Conservation (phyloP, 2,329 filamentous ascomycete species). For the Harringtonia lauricola region DNA sequence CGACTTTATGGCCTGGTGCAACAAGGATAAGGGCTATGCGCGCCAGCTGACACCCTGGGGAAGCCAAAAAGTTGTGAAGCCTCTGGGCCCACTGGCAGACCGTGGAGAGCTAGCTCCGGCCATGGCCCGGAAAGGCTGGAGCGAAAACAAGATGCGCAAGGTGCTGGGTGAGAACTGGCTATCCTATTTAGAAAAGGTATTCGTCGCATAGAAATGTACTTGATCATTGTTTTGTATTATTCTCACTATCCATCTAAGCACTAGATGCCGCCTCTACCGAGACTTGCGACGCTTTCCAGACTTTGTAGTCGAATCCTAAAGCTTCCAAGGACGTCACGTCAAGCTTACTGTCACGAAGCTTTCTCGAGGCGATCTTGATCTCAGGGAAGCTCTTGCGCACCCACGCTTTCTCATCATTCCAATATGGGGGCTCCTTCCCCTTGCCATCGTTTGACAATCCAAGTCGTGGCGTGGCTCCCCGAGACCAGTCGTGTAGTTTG, state of each 20-base stretch:
- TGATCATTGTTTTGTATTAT: no score
- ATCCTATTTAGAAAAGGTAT: constrained; percentile 23
- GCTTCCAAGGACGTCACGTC: constrained; percentile 23
- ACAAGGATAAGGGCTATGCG: constrained; percentile 28
- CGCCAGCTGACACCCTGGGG: constrained; percentile 26
- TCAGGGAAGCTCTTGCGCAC: constrained; percentile 26
- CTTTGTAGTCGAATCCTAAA: constrained; percentile 26
- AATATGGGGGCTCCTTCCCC: constrained; percentile 27
- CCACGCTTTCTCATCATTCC: constrained; percentile 28
- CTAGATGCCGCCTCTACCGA: no score
- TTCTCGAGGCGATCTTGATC: constrained; percentile 28
- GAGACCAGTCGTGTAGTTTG: constrained; percentile 37
- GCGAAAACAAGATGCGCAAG: constrained; percentile 24
- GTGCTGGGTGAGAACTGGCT: constrained; percentile 28
- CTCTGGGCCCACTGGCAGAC: constrained; percentile 23
- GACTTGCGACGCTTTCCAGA: constrained; percentile 19
- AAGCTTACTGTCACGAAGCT: constrained; percentile 22
- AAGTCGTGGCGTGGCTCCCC: constrained; percentile 19
- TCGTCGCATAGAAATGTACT: constrained; percentile 6
- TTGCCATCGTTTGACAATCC: constrained; percentile 24
- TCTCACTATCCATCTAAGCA: no score
- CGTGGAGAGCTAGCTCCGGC: constrained; percentile 21
- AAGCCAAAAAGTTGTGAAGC: constrained; percentile 27
- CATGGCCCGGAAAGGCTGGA: constrained; percentile 26
- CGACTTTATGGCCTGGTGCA: constrained; percentile 29